Conservation (phyloP, 2,329 filamentous ascomycete genomes). For the Scortechinia acanthostroma region DNA sequence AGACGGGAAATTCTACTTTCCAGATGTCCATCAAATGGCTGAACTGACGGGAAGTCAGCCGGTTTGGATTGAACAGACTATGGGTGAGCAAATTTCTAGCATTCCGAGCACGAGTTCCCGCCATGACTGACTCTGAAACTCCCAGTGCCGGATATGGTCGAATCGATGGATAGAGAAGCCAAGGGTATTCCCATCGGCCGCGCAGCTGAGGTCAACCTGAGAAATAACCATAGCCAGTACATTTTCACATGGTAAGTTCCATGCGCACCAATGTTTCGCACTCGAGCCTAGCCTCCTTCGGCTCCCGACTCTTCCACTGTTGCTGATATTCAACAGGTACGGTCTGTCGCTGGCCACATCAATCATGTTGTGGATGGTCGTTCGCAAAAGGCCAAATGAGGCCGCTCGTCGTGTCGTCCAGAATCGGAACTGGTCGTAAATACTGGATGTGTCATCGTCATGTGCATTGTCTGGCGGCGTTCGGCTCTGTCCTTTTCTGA, state of each 20-base stretch:
- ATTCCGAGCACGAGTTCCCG: constrained; percentile 8
- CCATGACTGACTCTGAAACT: constrained; percentile 4
- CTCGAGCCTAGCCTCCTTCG: constrained; percentile 4
- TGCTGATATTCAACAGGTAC: constrained; percentile 52
- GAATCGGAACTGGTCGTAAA: constrained; percentile 73
- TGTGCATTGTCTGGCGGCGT: constrained; percentile 23
- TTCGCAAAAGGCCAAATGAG: constrained; percentile 76
- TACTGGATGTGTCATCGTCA: constrained; percentile 21
- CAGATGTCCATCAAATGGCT: constrained; percentile 89
- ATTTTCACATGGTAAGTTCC: constrained; percentile 88
- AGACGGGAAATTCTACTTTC: constrained; percentile 85
- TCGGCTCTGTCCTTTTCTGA: constrained; percentile 11
- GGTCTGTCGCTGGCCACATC: constrained; percentile 76
- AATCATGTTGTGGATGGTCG: constrained; percentile 93
- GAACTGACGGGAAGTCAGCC: constrained; percentile 72
- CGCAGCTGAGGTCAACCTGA: constrained; percentile 79
- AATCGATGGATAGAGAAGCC: constrained; percentile 66
- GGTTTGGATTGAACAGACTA: constrained; percentile 92
- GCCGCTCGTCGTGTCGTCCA: constrained; percentile 68
- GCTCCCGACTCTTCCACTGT: constrained; percentile 2
- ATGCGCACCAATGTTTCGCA: constrained; percentile 1
- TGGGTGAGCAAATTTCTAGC: constrained; percentile 50
- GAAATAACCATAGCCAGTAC: constrained; percentile 96
- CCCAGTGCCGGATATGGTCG: constrained; percentile 71
- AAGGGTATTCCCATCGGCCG: constrained; percentile 86